Conservation (phyloP, 768 basidiomycete genomes). For the Asterophora parasitica region DNA sequence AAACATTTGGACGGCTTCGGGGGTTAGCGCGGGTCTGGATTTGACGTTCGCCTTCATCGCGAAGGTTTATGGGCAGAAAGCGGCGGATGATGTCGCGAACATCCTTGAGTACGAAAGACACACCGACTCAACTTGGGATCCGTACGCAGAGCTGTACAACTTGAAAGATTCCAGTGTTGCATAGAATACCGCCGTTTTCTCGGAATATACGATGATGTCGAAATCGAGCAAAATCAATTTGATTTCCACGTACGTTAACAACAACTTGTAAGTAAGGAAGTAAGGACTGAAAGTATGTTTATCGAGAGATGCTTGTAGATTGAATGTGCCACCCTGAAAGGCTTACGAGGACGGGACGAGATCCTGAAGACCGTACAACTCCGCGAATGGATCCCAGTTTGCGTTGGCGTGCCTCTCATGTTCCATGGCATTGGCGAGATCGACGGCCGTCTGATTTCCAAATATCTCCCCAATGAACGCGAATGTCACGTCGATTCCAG, state of each 20-base stretch:
- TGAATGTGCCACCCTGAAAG: too few relatives aligned
- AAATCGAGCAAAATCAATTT: too few relatives aligned
- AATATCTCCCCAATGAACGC: slow-evolving; percentile 32
- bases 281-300: too few relatives aligned
- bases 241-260: too few relatives aligned
- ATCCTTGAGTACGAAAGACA: slow-evolving; percentile 35
- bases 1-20: slow-evolving; percentile 44
- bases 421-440: slow-evolving; percentile 29
- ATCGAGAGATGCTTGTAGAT: too few relatives aligned
- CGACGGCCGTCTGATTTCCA: slow-evolving; percentile 28
- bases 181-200: neutral
- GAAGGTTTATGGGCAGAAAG: slow-evolving; percentile 30
- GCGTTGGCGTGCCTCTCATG: slow-evolving; percentile 32
- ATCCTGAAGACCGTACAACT: slow-evolving; percentile 19
- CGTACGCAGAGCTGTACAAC: slow-evolving; percentile 30
- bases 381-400: slow-evolving; percentile 36
- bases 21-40: slow-evolving; percentile 40
- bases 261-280: too few relatives aligned
- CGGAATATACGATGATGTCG: too few relatives aligned
- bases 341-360: too few relatives aligned
- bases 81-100: slow-evolving; percentile 26
- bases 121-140: slow-evolving; percentile 32
- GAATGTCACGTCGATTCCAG: slow-evolving; percentile 37
- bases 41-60: slow-evolving; percentile 32
- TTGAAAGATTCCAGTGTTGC: slow-evolving; percentile 6